phyloP scores from a whole-genome alignment of 148 eudicot species.

The Rheum nobile region DNA sequence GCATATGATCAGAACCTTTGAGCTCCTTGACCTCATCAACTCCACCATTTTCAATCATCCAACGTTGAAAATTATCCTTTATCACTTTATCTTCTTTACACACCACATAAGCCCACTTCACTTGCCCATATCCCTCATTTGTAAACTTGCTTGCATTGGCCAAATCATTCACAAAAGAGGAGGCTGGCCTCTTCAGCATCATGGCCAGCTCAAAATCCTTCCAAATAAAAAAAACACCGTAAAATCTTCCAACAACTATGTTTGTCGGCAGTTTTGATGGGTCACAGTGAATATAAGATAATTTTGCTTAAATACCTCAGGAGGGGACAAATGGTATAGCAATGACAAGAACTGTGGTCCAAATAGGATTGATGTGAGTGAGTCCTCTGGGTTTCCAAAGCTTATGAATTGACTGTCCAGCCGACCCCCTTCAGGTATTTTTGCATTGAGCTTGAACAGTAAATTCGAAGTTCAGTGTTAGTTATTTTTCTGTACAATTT shows the following conservation, averaged over 20 bases:
- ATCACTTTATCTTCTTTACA: constrained; percentile 23
- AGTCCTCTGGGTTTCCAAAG: constrained; percentile 15
- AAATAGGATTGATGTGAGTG: constrained; percentile 17
- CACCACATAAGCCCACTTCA: constrained; percentile 24
- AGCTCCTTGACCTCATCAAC: constrained; percentile 30
- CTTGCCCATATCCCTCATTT: constrained; percentile 26
- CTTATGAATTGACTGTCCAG: constrained; percentile 10
- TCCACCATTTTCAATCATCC: constrained; percentile 28
- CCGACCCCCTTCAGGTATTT: constrained; percentile 12
- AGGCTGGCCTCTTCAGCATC: constrained; percentile 29
- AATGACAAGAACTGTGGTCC: constrained; percentile 14
- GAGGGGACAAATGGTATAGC: constrained; percentile 10
- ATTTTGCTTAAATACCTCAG: constrained; percentile 19
- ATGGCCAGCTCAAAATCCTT: constrained; percentile 34
- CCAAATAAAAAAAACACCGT: not conserved
- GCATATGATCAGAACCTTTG: constrained; percentile 35
- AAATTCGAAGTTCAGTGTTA: not conserved
- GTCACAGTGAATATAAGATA: not conserved
- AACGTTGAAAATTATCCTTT: constrained; percentile 14
- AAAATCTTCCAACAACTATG: not conserved
- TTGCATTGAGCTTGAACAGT: constrained; percentile 6
- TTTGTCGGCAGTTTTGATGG: not conserved
- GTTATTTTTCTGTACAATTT: not conserved
- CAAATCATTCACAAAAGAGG: constrained; percentile 15
- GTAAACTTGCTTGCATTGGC: constrained; percentile 18